Conservation (phyloP, 1,284 basidiomycete species). For the Marasmius tenuissimus region DNA sequence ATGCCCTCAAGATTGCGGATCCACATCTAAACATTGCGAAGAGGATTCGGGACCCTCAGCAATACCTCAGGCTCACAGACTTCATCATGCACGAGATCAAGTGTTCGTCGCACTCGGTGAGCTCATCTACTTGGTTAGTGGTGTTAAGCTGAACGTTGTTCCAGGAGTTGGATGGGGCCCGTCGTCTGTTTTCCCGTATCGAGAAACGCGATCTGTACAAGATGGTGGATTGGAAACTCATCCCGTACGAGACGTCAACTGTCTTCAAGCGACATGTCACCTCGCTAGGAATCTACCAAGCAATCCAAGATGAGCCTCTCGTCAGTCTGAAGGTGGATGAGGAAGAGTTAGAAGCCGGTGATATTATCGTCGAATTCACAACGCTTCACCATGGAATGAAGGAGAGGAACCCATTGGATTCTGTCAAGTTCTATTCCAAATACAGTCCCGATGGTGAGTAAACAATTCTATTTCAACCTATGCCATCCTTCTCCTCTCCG, state of each 20-base stretch:
- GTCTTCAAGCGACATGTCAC: slow-evolving; percentile 49
- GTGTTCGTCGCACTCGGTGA: slow-evolving; percentile 47
- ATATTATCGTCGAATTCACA: slow-evolving; percentile 65
- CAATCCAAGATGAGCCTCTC: slow-evolving; percentile 32
- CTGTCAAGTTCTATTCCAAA: slow-evolving; percentile 75
- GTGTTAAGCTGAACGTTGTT: neutral
- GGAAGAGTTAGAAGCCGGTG: slow-evolving; percentile 38
- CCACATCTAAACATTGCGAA: slow-evolving; percentile 58
- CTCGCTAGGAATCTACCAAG: slow-evolving; percentile 49
- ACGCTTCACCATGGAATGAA: slow-evolving; percentile 75
- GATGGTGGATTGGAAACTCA: slow-evolving; percentile 65
- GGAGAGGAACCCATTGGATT: slow-evolving; percentile 65
- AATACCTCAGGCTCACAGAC: slow-evolving; percentile 67
- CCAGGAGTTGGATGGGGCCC: slow-evolving; percentile 58
- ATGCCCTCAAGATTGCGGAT: slow-evolving; percentile 67
- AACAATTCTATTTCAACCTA: neutral
- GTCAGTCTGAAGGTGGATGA: slow-evolving; percentile 27
- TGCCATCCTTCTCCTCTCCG: too few relatives aligned
- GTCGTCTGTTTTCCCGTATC: slow-evolving; percentile 60
- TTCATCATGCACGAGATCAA: slow-evolving; percentile 62
- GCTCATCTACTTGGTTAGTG: slow-evolving; percentile 8
- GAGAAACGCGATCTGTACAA: slow-evolving; percentile 64
- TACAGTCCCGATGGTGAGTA: slow-evolving; percentile 51
- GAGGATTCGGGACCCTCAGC: slow-evolving; percentile 52
- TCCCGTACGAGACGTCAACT: slow-evolving; percentile 46